phyloP scores from a whole-genome alignment of 345 rosid species.

The Adansonia digitata region DNA sequence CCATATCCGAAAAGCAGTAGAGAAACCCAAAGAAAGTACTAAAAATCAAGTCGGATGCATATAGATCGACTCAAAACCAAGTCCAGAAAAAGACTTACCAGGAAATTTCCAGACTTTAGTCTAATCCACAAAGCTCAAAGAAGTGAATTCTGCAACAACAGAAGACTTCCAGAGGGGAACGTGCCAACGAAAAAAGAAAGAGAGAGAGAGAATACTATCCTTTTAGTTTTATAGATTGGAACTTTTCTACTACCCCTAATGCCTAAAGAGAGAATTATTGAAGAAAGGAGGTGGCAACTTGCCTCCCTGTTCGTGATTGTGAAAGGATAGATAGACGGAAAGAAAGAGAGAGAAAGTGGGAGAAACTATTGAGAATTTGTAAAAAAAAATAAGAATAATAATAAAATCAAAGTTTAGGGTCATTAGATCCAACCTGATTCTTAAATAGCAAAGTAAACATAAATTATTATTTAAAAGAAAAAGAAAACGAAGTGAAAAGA shows the following conservation, averaged over 20 bases:
- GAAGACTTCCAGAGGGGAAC: background rate
- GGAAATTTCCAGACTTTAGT: background rate
- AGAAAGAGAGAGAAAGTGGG: background rate
- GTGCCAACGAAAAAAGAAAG: too few species aligned
- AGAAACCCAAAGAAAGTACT: background rate
- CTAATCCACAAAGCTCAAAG: background rate
- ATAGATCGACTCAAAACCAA: conserved; percentile 5
- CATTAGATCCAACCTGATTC: too few species aligned
- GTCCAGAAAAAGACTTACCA: background rate
- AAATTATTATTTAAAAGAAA: too few species aligned
- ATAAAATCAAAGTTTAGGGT: too few species aligned
- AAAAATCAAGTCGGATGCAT: background rate
- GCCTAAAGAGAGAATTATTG: background rate
- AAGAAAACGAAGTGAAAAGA: background rate
- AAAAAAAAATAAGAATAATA: too few species aligned
- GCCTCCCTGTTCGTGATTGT: background rate
- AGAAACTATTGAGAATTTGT: background rate
- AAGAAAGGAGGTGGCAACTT: background rate
- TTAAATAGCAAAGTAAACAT: background rate
- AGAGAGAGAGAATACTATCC: background rate
- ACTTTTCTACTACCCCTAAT: background rate
- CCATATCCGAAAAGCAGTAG: too few species aligned
- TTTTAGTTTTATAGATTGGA: background rate
- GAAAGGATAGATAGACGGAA: background rate
- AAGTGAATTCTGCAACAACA: background rate